These are phyloP conservation scores for Paracoccidioides brasiliensis DNA, from an alignment of 2,329 filamentous ascomycete genomes.

Conservation along the genomic window DNA sequence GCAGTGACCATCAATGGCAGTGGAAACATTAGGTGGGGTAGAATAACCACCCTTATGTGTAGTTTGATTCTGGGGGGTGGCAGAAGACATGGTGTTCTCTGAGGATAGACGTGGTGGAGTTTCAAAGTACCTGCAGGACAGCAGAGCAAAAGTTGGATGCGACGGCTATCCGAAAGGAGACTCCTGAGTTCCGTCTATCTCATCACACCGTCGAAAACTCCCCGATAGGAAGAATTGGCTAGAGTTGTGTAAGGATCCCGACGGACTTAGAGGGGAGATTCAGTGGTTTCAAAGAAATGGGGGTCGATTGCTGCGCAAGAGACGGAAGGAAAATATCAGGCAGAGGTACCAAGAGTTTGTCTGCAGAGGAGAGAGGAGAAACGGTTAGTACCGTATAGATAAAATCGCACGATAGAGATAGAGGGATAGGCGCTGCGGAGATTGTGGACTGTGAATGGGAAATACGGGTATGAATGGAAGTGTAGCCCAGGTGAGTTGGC, in stretches of 20 bases:
- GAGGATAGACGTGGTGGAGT: conserved; percentile 15
- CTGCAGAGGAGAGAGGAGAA: background rate
- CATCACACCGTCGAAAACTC: conserved; percentile 5
- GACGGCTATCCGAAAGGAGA: conserved; percentile 7
- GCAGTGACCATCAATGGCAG: conserved; percentile 17
- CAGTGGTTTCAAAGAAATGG: background rate
- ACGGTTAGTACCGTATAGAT: background rate
- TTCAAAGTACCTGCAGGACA: background rate
- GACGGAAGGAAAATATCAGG: background rate
- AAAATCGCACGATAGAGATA: background rate
- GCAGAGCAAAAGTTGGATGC: background rate
- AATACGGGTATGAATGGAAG: background rate
- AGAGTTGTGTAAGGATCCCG: background rate
- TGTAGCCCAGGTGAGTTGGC: conserved; percentile 18
- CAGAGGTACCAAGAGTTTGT: background rate
- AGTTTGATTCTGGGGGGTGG: conserved; percentile 21
- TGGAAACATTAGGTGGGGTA: conserved; percentile 21
- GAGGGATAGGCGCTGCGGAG: background rate
- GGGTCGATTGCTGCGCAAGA: background rate
- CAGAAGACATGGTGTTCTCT: conserved; percentile 21
- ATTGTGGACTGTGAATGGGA: background rate
- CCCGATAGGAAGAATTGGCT: conserved; percentile 1
- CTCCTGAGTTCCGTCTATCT: conserved; percentile 12
- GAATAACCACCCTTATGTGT: conserved; percentile 23
- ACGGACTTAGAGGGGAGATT: background rate